These are phyloP conservation scores for Clonostachys rhizophaga DNA, from an alignment of 2,329 filamentous ascomycete genomes.

Conservation along the genomic window DNA sequence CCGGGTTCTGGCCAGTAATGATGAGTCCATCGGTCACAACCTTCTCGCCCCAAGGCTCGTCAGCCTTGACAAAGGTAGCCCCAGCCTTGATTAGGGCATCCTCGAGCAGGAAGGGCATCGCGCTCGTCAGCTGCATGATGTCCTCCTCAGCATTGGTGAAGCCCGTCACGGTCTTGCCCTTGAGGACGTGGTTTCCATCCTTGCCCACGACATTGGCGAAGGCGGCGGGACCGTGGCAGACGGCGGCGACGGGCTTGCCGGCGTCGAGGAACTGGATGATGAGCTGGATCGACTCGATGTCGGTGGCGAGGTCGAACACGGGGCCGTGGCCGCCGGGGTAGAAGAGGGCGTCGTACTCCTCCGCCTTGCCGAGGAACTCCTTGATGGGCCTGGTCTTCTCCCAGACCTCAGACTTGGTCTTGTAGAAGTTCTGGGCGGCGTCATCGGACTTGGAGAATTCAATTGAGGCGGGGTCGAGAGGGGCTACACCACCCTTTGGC, in stretches of 20 bases:
- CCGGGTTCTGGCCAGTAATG: conserved; percentile 56
- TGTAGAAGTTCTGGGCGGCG: conserved; percentile 47
- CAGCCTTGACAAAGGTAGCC: conserved; percentile 52
- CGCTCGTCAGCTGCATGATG: conserved; percentile 39
- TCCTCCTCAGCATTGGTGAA: conserved; percentile 57
- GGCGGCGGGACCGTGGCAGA: conserved; percentile 66
- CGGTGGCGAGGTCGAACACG: conserved; percentile 62
- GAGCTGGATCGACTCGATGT: conserved; percentile 51
- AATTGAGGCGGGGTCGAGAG: conserved; percentile 55
- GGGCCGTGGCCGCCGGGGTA: conserved; percentile 56
- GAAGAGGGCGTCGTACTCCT: conserved; percentile 59
- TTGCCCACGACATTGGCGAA: conserved; percentile 49
- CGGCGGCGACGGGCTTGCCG: conserved; percentile 59
- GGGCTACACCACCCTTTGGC: conserved; percentile 55
- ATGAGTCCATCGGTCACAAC: conserved; percentile 45
- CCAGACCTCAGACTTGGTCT: conserved; percentile 55
- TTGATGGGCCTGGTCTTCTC: conserved; percentile 56
- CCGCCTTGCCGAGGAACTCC: conserved; percentile 47
- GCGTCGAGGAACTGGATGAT: conserved; percentile 57
- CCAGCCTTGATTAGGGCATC: conserved; percentile 44
- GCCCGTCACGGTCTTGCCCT: conserved; percentile 53
- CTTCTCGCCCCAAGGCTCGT: conserved; percentile 41
- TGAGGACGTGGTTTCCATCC: conserved; percentile 47
- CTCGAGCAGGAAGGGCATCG: conserved; percentile 57
- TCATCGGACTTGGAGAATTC: conserved; percentile 49